These are phyloP conservation scores for Anthracocystis panici-leucophaei DNA, from an alignment of 1,284 basidiomycete genomes.

Conservation along the genomic window DNA sequence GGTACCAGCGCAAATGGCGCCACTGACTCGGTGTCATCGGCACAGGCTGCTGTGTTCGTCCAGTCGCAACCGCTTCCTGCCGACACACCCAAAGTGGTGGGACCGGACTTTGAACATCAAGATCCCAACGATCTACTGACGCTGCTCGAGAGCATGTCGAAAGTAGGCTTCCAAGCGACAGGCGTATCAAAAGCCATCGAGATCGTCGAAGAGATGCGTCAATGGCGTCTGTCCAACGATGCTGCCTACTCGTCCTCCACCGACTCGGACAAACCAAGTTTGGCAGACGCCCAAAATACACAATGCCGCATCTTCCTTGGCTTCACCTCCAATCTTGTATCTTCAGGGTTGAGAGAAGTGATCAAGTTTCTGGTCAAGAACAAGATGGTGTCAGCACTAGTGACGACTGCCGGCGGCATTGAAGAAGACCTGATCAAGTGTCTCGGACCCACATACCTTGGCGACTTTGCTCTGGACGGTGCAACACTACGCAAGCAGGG, in stretches of 20 bases:
- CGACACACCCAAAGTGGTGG: conserved; percentile 74
- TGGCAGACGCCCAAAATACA: conserved; percentile 75
- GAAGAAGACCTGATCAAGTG: conserved; percentile 99
- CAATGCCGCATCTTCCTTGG: conserved; percentile 92
- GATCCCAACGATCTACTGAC: conserved; percentile 75
- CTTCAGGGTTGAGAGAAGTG: conserved; percentile 93
- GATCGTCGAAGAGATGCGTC: conserved; percentile 84
- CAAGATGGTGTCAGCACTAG: conserved; percentile 87
- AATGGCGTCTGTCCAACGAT: conserved; percentile 57
- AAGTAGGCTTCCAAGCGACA: conserved; percentile 95
- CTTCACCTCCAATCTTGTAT: conserved; percentile 98
- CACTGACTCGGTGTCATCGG: conserved; percentile 29
- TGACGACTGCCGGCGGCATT: conserved; percentile 97
- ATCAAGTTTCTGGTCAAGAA: conserved; percentile 94
- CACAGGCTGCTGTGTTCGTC: conserved; percentile 58
- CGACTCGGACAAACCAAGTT: conserved; percentile 48
- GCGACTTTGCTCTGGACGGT: conserved; percentile 90
- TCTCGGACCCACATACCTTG: conserved; percentile 89
- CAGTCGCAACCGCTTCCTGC: conserved; percentile 52
- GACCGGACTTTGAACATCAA: conserved; percentile 85
- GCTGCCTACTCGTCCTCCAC: conserved; percentile 37
- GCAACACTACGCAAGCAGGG: conserved; percentile 86
- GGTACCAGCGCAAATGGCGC: conserved; percentile 2
- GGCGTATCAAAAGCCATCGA: conserved; percentile 89
- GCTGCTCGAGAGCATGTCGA: conserved; percentile 83